Percentiles rank a stretch among this genome's conserved stretches.
Evolutionary conservation across 331 rosid genomes (phyloP).

Genomic region (Dryas integrifolia): DNA sequence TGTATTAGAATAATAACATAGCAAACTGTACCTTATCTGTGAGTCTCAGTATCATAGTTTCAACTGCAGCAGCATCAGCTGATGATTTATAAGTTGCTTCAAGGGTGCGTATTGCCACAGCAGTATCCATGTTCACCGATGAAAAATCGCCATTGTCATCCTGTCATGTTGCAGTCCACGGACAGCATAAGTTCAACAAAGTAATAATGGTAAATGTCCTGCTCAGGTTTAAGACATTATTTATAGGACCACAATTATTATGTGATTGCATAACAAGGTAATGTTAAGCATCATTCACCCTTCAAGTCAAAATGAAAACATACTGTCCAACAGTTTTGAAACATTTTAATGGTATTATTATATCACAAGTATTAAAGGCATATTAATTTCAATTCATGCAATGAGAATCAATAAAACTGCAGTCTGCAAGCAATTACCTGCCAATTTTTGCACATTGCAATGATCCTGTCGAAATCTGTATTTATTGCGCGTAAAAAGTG

Average conservation of each 20-base stretch:
- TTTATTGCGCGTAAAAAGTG: constrained; percentile 96
- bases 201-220: background rate
- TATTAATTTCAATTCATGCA: background rate
- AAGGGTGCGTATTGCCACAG: constrained; percentile 96
- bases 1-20: constrained; percentile 1
- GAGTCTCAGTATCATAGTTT: constrained; percentile 80
- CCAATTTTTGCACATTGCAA: constrained; percentile 97
- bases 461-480: constrained; percentile 97
- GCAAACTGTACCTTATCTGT: constrained; percentile 65
- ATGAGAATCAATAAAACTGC: constrained; percentile 6
- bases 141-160: constrained; percentile 95
- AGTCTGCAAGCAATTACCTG: constrained; percentile 52
- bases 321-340: background rate
- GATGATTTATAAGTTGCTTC: constrained; percentile 96
- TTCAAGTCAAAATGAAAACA: background rate
- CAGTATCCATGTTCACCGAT: constrained; percentile 96
- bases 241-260: background rate
- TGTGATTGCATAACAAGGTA: background rate
- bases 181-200: constrained; percentile 10
- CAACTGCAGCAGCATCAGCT: constrained; percentile 89
- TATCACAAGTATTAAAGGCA: background rate
- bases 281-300: background rate
- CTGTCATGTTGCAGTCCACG: constrained; percentile 41
- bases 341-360: background rate
- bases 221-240: background rate